These are phyloP conservation scores for Canavalia gladiata DNA, from an alignment of 306 rosid species.

Conservation along the genomic window DNA sequence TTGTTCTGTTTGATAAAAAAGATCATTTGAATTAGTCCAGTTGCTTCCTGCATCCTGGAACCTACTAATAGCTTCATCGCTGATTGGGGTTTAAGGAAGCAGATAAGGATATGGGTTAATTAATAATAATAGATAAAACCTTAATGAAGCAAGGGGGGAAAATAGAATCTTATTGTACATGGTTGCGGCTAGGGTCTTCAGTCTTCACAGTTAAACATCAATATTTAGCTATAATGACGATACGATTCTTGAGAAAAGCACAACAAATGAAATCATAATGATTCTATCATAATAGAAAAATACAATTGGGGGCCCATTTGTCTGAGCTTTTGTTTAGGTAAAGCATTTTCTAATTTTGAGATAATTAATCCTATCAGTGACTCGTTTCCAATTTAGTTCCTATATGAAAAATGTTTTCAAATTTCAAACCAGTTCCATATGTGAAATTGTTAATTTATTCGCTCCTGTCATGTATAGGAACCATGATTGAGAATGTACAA, in stretches of 20 bases:
- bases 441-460: neutral
- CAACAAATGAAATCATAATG: slow-evolving; percentile 18
- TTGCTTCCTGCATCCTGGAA: slow-evolving; percentile 26
- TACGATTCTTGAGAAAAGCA: neutral
- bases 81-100: slow-evolving; percentile 27
- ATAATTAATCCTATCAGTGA: too few relatives aligned
- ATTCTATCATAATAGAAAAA: neutral
- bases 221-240: neutral
- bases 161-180: slow-evolving; percentile 13
- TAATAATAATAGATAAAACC: neutral
- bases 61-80: neutral
- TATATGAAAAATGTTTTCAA: neutral
- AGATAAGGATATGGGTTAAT: neutral
- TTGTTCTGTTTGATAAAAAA: slow-evolving; percentile 1
- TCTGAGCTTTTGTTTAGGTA: neutral
- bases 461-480: neutral
- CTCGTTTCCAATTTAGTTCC: neutral
- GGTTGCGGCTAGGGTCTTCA: slow-evolving; percentile 28
- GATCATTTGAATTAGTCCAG: slow-evolving; percentile 6
- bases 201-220: neutral
- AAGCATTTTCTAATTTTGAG: too few relatives aligned
- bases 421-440: neutral
- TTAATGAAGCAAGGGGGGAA: neutral
- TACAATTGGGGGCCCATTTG: neutral
- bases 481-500: neutral